Evolutionary conservation across 2,329 filamentous ascomycete genomes (phyloP).

Genomic region (Alternaria tenuissima): DNA sequence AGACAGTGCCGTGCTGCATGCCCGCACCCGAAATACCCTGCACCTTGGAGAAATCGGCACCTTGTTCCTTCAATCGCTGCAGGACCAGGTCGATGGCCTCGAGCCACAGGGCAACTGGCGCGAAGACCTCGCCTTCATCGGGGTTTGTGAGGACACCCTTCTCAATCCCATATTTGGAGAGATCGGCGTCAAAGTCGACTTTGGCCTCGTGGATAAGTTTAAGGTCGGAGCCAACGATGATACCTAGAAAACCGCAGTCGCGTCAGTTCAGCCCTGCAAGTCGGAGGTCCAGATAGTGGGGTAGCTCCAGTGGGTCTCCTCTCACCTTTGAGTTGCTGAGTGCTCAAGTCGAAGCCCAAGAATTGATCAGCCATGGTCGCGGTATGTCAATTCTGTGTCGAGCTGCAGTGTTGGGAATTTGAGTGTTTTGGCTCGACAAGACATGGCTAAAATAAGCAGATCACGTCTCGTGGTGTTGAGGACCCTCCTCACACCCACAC

Average conservation of each 20-base stretch:
- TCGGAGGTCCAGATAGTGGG: conserved; percentile 30
- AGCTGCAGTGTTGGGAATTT: neutral
- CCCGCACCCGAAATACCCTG: conserved; percentile 88
- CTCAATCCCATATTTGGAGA: conserved; percentile 71
- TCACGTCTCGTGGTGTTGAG: conserved; percentile 28
- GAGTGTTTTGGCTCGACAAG: conserved; percentile 6
- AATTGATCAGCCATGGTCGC: conserved; percentile 65
- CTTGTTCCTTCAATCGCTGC: conserved; percentile 71
- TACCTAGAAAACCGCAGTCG: conserved; percentile 61
- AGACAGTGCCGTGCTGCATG: conserved; percentile 98
- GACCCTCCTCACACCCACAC: conserved; percentile 22
- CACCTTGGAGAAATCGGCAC: conserved; percentile 76
- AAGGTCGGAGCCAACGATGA: conserved; percentile 84
- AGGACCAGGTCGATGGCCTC: conserved; percentile 91
- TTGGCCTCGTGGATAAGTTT: conserved; percentile 84
- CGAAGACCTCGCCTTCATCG: conserved; percentile 85
- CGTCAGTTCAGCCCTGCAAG: conserved; percentile 22
- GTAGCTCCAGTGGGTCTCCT: conserved; percentile 42
- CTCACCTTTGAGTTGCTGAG: conserved; percentile 91
- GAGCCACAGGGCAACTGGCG: conserved; percentile 92
- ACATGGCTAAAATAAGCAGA: conserved; percentile 23
- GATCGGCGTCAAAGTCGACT: conserved; percentile 94
- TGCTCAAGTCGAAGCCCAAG: conserved; percentile 94
- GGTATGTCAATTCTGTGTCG: conserved; percentile 3
- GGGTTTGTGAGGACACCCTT: conserved; percentile 90